Evolutionary conservation across 306 rosid genomes (phyloP), one percentile per base, ranked within the genome.

Genomic region (Trichosanthes cucumerina): DNA sequence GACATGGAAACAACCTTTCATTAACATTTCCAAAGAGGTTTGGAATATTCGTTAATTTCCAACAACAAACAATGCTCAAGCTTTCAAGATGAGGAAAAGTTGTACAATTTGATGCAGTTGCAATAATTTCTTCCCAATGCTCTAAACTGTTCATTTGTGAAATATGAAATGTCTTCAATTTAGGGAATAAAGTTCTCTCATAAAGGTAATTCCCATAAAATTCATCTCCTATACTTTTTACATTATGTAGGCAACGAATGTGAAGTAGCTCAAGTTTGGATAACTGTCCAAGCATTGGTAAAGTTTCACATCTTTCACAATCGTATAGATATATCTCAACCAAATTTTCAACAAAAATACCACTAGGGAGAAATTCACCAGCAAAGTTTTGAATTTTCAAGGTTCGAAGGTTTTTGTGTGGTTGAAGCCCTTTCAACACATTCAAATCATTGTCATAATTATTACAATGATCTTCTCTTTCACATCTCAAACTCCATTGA

Each of bases 401-500:
- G 52, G 8, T 36, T 76, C 38, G 31, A 39, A 76, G 63, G 15
- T 76, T 76, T 57, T 57, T 23, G 52, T 76, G 79, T 57, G 79
- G 79, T 58, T 41, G 49, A 38, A 76, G 79, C 12, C 69, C 79
- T 57, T 76, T 36, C 49, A 76, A 57, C 23, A 76, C 79, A 23
- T 76, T 28, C 19, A 31, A 28, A 53, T 53, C 59, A 26, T 75
- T 56, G 18, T 75, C 9, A 13, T n/a, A n/a, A n/a, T n/a, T n/a
- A n/a, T 4, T 50, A 1, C 50, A 9, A 5, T n/a, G n/a, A n/a
- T 9, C 26, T 75, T 50, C 79, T 54, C 65, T 33, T 33, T 11
- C 65, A 36, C 5, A 3, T 36, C 9, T 15, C 46, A 9, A 65
- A 14, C 59, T n/a, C 79, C 79, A 75, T 75, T 53, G 19, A 5